Percentiles rank a stretch among this genome's conserved stretches.
These are phyloP conservation scores for Alternaria triticimaculans DNA, from an alignment of 2,329 filamentous ascomycete species.

Conservation along the genomic window DNA sequence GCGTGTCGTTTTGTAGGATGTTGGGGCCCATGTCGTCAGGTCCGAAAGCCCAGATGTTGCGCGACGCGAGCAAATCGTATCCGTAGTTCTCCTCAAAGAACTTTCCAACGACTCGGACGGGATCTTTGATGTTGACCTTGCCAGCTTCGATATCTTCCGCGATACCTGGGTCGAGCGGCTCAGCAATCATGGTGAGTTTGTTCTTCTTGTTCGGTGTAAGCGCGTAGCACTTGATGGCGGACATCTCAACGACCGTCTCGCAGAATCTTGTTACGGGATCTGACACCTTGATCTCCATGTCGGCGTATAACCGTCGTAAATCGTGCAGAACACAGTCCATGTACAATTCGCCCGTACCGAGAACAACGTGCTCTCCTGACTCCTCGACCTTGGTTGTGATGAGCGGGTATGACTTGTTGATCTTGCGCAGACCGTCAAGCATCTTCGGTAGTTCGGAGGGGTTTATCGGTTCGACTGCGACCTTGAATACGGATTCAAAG, in stretches of 20 bases:
- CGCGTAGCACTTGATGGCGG: slow-evolving; percentile 96
- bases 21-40: slow-evolving; percentile 95
- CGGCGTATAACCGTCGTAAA: slow-evolving; percentile 88
- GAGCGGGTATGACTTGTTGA: slow-evolving; percentile 97
- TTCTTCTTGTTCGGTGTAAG: slow-evolving; percentile 99
- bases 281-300: slow-evolving; percentile 99
- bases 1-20: slow-evolving; percentile 93
- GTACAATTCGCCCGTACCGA: slow-evolving; percentile 97
- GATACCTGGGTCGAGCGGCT: slow-evolving; percentile 93
- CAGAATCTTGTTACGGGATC: slow-evolving; percentile 97
- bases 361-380: slow-evolving; percentile 92
- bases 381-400: slow-evolving; percentile 98
- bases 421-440: slow-evolving; percentile 93
- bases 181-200: slow-evolving; percentile 97
- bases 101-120: slow-evolving; percentile 89
- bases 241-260: slow-evolving; percentile 97
- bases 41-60: slow-evolving; percentile 98
- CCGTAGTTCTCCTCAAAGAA: slow-evolving; percentile 98
- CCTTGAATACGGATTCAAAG: slow-evolving; percentile 96
- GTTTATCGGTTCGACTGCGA: slow-evolving; percentile 97
- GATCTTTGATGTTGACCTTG: slow-evolving; percentile 88
- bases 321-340: slow-evolving; percentile 99
- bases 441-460: slow-evolving; percentile 98
- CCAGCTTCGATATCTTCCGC: slow-evolving; percentile 93
- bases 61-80: slow-evolving; percentile 91